Conservation (phyloP, 2,329 filamentous ascomycete genomes). For the Epichloe gansuensis region DNA sequence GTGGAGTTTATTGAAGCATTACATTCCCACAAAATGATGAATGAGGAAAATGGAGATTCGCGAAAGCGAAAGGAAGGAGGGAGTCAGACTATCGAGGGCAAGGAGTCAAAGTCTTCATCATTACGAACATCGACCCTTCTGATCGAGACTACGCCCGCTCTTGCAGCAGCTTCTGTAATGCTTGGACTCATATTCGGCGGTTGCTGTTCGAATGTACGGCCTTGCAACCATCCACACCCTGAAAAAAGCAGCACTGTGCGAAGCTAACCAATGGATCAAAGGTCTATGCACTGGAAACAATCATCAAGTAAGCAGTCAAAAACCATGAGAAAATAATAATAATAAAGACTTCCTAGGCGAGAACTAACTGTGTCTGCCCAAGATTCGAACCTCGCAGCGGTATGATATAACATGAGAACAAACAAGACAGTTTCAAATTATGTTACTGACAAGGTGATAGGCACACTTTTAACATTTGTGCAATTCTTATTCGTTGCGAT, state of each 20-base stretch:
- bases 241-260: not conserved
- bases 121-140: not conserved
- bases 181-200: slow-evolving; percentile 85
- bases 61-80: slow-evolving; percentile 1
- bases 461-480: slow-evolving; percentile 76
- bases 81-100: not conserved
- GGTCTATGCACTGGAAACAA: slow-evolving; percentile 93
- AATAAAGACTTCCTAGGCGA: not conserved
- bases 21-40: not conserved
- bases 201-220: slow-evolving; percentile 77
- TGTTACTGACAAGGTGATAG: slow-evolving; percentile 26
- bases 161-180: slow-evolving; percentile 51
- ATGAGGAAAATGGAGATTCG: not conserved
- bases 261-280: slow-evolving; percentile 25
- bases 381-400: slow-evolving; percentile 78
- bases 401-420: slow-evolving; percentile 21
- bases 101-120: not conserved
- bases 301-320: slow-evolving; percentile 61
- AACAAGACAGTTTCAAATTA: not conserved
- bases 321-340: not conserved
- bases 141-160: slow-evolving; percentile 9
- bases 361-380: slow-evolving; percentile 5
- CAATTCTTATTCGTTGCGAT: slow-evolving; percentile 77
- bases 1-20: not conserved
- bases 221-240: not conserved